Conservation (phyloP, 768 basidiomycete genomes). For the Russula sp. region DNA sequence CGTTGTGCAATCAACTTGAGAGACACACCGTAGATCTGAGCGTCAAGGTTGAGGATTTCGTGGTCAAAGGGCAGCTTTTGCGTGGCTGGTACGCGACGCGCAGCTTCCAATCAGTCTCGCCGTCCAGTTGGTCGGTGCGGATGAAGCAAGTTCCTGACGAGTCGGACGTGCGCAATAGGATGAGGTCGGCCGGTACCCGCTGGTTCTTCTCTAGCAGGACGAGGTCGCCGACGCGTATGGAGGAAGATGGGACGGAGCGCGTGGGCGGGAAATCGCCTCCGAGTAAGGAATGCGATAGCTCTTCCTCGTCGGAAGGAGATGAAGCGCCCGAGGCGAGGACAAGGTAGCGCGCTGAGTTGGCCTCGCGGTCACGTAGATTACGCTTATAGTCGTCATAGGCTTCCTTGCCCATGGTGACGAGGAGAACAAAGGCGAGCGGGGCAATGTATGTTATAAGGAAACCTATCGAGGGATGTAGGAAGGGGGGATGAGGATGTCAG, state of each 20-base stretch:
- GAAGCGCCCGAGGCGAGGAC: slow-evolving; percentile 58
- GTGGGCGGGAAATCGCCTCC: slow-evolving; percentile 34
- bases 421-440: slow-evolving; percentile 91
- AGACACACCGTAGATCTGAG: slow-evolving; percentile 80
- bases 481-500: background rate
- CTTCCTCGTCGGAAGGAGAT: slow-evolving; percentile 31
- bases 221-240: slow-evolving; percentile 87
- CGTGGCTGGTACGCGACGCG: slow-evolving; percentile 83
- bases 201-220: slow-evolving; percentile 95
- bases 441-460: slow-evolving; percentile 96
- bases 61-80: slow-evolving; percentile 67
- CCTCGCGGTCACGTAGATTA: slow-evolving; percentile 85
- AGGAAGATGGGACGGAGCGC: slow-evolving; percentile 82
- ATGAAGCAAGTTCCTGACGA: slow-evolving; percentile 93
- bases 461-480: slow-evolving; percentile 45
- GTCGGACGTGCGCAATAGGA: slow-evolving; percentile 86
- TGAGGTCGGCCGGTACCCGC: slow-evolving; percentile 91
- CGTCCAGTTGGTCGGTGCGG: slow-evolving; percentile 95
- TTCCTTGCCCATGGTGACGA: slow-evolving; percentile 97
- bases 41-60: slow-evolving; percentile 61
- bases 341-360: slow-evolving; percentile 90
- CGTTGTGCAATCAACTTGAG: background rate
- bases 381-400: slow-evolving; percentile 98
- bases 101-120: slow-evolving; percentile 99
- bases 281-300: slow-evolving; percentile 31